Base-by-base conservation (phyloP, 2,329 filamentous ascomycete species). In the Apiospora rasikravindrae region DNA sequence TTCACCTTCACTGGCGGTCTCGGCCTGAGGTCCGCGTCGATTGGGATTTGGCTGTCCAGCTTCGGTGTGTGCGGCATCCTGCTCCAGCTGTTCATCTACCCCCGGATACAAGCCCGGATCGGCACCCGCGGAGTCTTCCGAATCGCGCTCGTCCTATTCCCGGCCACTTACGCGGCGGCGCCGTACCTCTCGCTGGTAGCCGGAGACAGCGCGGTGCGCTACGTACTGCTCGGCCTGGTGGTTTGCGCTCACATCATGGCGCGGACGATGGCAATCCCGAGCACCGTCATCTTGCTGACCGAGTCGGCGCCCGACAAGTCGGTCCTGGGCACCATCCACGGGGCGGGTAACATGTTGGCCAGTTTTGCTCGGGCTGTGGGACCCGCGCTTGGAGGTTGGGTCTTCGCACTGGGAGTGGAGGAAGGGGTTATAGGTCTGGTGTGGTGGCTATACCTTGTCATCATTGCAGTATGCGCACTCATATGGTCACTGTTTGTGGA, bases 1-100 rank as follows among this genome's bases (percentile, higher is more conserved):
- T 83, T 88, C 76, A 81, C 85, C 72, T 91, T 92, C 78, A 84
- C 86, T 22, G 57, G 89, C 47, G 90, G 90, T 2, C 84, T 92
- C 8, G 88, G 88, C 19, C 84, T 92, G 69, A 74, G 74, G 76
- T 77, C 81, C 3, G 72, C 78, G 0, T 76, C 77, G 0, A 81
- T 82, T 66, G 80, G 80, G 2, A 42, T 82, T 11, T 82, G 84
- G 89, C 74, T 91, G 68, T 86, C 89, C 19, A 85, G 88, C 64
- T 88, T 92, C 67, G 90, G 90, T 10, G 81, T 89, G 70, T 86
- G 90, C 69, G 90, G 90, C 6, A 87, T 92, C 16, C 83, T 88
- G 0, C 80, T 92, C 1, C 90, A 92, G 76, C 86, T 91, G 7
- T 83, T 91, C 72, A 81, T 91, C 45, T 92, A 92, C 77, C 89